Percentiles rank a stretch among this genome's conserved stretches.
These are phyloP conservation scores for Saturnispora ahearnii DNA, from an alignment of 805 yeast species.

Conservation along the genomic window DNA sequence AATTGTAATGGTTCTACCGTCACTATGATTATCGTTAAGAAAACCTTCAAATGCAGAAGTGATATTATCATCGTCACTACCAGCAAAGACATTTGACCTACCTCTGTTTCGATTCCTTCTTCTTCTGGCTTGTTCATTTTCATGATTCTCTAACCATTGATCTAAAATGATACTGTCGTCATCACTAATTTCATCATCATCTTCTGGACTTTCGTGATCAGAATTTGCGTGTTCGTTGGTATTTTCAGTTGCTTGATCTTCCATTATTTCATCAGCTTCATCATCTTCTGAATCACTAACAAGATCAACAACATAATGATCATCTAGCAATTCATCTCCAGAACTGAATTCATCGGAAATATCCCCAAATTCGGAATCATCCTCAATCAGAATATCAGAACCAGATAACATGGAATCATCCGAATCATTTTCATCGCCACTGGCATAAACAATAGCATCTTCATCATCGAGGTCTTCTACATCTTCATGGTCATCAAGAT, in stretches of 20 bases:
- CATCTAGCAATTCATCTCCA: slow-evolving; percentile 21
- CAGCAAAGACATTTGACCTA: slow-evolving; percentile 14
- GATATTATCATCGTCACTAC: slow-evolving; percentile 19
- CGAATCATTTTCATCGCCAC: neutral
- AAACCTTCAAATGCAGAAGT: slow-evolving; percentile 1
- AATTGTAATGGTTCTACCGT: neutral
- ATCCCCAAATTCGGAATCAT: slow-evolving; percentile 6
- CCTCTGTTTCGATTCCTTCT: slow-evolving; percentile 13
- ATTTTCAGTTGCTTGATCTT: slow-evolving; percentile 20
- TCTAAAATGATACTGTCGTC: slow-evolving; percentile 26
- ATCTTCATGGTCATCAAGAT: slow-evolving; percentile 19
- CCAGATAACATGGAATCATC: neutral
- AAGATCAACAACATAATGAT: slow-evolving; percentile 22
- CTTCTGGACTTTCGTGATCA: slow-evolving; percentile 17
- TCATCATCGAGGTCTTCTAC: slow-evolving; percentile 29
- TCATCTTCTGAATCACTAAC: slow-evolving; percentile 11
- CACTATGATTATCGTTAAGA: neutral
- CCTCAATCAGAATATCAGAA: slow-evolving; percentile 1
- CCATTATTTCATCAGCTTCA: slow-evolving; percentile 18
- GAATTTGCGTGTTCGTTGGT: slow-evolving; percentile 8
- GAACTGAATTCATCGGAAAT: slow-evolving; percentile 11
- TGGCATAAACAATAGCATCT: slow-evolving; percentile 19
- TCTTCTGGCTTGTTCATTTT: slow-evolving; percentile 18
- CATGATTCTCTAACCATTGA: slow-evolving; percentile 28
- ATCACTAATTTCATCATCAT: slow-evolving; percentile 18